Evolutionary conservation across 2,329 filamentous ascomycete species (phyloP).

Genomic region (Neonectria neomacrospora): DNA sequence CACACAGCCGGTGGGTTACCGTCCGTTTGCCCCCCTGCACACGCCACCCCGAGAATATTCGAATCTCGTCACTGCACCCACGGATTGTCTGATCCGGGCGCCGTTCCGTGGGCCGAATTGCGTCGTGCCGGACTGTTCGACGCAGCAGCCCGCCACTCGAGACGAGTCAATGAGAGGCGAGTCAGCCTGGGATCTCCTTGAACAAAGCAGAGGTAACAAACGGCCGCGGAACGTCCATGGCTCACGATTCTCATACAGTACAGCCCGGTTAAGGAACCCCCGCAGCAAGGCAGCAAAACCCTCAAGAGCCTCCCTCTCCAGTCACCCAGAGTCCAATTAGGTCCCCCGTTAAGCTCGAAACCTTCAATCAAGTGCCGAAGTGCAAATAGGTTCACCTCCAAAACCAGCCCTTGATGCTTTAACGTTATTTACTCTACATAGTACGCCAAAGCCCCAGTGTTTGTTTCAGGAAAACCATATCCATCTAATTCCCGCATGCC

Average conservation of each 20-base stretch:
- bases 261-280: neutral
- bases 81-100: slow-evolving; percentile 25
- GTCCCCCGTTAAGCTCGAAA: neutral
- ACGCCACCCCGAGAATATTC: slow-evolving; percentile 34
- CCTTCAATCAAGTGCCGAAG: slow-evolving; percentile 4
- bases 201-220: neutral
- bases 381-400: slow-evolving; percentile 13
- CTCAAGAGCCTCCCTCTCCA: too few relatives aligned
- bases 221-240: neutral
- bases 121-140: slow-evolving; percentile 18
- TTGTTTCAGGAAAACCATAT: slow-evolving; percentile 18
- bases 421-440: neutral
- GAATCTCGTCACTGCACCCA: slow-evolving; percentile 33
- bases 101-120: slow-evolving; percentile 14
- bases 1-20: slow-evolving; percentile 19
- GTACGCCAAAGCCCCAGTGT: slow-evolving; percentile 2
- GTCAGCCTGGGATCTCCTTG: neutral
- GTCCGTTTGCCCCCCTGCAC: slow-evolving; percentile 16
- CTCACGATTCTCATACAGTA: neutral
- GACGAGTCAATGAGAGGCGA: neutral
- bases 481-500: slow-evolving; percentile 24
- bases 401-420: neutral
- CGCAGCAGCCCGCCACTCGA: neutral
- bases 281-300: neutral
- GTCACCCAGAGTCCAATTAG: neutral